Base-by-base conservation (phyloP, 495 filamentous ascomycete species). In the Trypethelium eluteriae region DNA sequence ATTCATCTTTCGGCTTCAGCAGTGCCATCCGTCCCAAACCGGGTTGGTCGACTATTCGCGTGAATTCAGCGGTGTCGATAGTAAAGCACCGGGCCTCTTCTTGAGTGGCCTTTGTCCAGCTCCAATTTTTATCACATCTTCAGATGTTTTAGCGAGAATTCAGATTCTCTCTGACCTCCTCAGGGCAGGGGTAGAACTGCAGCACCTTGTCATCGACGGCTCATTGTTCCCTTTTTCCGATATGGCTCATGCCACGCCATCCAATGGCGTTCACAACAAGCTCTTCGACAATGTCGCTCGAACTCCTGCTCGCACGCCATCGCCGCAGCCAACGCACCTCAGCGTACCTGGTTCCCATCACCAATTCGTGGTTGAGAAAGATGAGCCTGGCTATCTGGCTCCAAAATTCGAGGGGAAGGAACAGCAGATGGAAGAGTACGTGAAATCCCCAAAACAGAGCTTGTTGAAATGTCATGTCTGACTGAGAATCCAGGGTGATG, bases 391-490 rank as follows among this genome's bases (percentile, higher is more conserved):
- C 70, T 98, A 98, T 78, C 86, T 96, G 67, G 93, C 94, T 6
- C 92, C 94, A 44, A 92, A 91, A 65, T 98, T 98, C 70, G 88
- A 91, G 79, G 95, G 95, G 70, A 97, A 96, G 78, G 84, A 88
- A 70, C 85, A 91, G 75, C 94, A 98, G 81, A 98, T 96, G 88
- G 86, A 90, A 73, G 81, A 88, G 70, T 65, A 66, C 36, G 64
- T 49, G 16, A 2, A 14, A 16, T 63, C 32, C 2, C 2, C 34
- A 14, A 3, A 2, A 14, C 2, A 12, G 7, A 4, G 16, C 1
- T n/a, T 4, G 18, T 36, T 6, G 41, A 44, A 44, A 14, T 14
- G 14, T 14, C 14, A 44, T 14, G 32, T 34, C 49, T 53, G 49
- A 53, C 49, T 18, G 10, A 25, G 18, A 16, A 14, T 18, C 16